Evolutionary conservation across 1,284 basidiomycete genomes (phyloP).

Genomic region (Omphalotus olearius): DNA sequence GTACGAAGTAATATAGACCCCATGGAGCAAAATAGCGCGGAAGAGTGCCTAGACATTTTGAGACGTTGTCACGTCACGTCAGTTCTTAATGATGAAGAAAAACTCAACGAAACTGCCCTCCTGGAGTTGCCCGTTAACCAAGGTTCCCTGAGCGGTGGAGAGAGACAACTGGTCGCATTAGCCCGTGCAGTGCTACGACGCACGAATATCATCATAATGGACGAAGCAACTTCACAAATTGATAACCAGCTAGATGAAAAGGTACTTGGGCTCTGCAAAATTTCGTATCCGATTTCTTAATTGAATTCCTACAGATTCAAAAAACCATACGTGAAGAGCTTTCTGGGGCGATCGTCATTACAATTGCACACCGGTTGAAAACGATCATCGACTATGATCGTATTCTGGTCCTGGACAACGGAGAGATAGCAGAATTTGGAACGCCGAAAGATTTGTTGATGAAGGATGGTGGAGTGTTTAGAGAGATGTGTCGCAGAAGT

Average conservation of each 20-base stretch:
- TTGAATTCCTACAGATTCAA: slow-evolving; percentile 54
- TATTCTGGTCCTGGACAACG: slow-evolving; percentile 73
- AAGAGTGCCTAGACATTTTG: slow-evolving; percentile 63
- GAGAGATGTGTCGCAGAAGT: slow-evolving; percentile 66
- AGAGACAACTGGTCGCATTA: slow-evolving; percentile 77
- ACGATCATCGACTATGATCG: slow-evolving; percentile 80
- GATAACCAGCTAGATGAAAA: slow-evolving; percentile 72
- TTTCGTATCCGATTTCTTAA: slow-evolving; percentile 4
- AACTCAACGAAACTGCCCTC: slow-evolving; percentile 27
- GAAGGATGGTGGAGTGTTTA: slow-evolving; percentile 57
- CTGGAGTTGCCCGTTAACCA: slow-evolving; percentile 68
- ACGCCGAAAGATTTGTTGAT: slow-evolving; percentile 59
- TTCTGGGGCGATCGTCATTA: slow-evolving; percentile 70
- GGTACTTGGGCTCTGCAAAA: slow-evolving; percentile 20
- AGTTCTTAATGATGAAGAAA: slow-evolving; percentile 33
- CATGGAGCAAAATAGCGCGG: slow-evolving; percentile 54
- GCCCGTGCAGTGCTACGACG: slow-evolving; percentile 70
- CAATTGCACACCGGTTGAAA: slow-evolving; percentile 76
- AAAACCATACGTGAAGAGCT: slow-evolving; percentile 77
- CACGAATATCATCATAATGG: slow-evolving; percentile 81
- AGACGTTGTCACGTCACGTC: slow-evolving; percentile 57
- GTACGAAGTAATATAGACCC: slow-evolving; percentile 80
- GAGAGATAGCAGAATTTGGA: slow-evolving; percentile 67
- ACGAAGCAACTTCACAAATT: slow-evolving; percentile 80
- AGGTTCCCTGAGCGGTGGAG: slow-evolving; percentile 74